phyloP scores from a whole-genome alignment of 2,329 filamentous ascomycete genomes.

The Penicillium janthinellum region DNA sequence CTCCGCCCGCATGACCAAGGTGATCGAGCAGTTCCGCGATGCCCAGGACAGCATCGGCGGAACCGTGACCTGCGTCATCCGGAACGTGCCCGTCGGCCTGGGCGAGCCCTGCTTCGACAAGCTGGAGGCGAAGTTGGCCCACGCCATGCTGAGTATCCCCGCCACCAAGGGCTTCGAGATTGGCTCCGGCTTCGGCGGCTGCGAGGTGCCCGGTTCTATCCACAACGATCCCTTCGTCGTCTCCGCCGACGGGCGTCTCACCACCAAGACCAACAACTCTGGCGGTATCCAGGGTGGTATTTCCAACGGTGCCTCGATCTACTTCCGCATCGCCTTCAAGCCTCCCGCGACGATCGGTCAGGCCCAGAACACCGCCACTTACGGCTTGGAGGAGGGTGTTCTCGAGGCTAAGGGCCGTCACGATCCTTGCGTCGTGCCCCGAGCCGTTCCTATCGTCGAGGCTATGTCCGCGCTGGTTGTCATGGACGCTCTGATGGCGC shows the following conservation, averaged over 20 bases:
- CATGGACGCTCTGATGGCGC: constrained; percentile 83
- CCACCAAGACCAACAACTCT: constrained; percentile 91
- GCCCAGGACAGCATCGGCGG: constrained; percentile 87
- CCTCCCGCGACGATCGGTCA: constrained; percentile 90
- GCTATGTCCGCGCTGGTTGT: constrained; percentile 86
- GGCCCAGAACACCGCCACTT: constrained; percentile 80
- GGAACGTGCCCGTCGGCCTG: constrained; percentile 79
- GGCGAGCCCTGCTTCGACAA: constrained; percentile 97
- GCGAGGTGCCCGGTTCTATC: constrained; percentile 79
- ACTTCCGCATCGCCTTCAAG: constrained; percentile 95
- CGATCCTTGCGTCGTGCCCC: constrained; percentile 88
- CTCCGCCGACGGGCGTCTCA: constrained; percentile 61
- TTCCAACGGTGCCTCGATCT: constrained; percentile 88
- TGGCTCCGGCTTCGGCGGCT: constrained; percentile 87
- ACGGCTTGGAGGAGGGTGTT: constrained; percentile 73
- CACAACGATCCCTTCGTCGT: constrained; percentile 89
- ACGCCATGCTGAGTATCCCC: constrained; percentile 94
- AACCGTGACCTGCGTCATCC: constrained; percentile 90
- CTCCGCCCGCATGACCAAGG: constrained; percentile 71
- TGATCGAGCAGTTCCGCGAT: constrained; percentile 77
- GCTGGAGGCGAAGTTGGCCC: constrained; percentile 84
- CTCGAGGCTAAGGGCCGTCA: constrained; percentile 91
- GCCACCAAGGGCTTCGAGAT: constrained; percentile 96
- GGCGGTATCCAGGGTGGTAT: constrained; percentile 96
- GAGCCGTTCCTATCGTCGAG: constrained; percentile 73